Base-by-base conservation (phyloP, 1,284 basidiomycete species). In the Omphalotus olearius region DNA sequence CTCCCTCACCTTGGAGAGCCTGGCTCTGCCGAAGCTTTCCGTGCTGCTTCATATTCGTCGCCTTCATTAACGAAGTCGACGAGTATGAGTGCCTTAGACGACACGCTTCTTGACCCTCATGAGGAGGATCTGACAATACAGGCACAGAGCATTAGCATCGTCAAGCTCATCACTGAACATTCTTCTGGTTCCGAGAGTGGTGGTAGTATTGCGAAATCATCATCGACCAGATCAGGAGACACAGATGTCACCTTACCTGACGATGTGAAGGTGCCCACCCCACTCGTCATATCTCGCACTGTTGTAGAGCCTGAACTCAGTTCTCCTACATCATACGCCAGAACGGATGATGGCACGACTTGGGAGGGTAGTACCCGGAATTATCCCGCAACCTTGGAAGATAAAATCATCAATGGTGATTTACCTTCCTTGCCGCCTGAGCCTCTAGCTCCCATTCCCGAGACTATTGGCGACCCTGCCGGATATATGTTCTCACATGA, bases 401-500 rank as follows among this genome's bases (percentile, higher is more conserved):
- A 81, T 55, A 81, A 81, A 62, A 66, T 83, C 25, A 64, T 76
- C 48, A 68, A 76, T 59, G 81, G 78, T 41, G 74, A 79, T 18
- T 61, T 81, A 9, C 79, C 80, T 9, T 61, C 69, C 35, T 68
- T 78, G 6, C 80, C 79, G n/a, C 61, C 72, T 35, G 72, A 71
- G 43, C 64, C 63, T 42, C 47, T 54, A 2, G 57, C 58, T 11
- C 54, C 65, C 14, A 64, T 69, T 45, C 66, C 69, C 11, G 71
- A 71, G 56, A 70, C 69, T 44, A 57, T 65, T 30, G 64, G 67
- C 47, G 74, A 79, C 56, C 71, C 75, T 14, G 68, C 75, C 35
- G 65, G 74, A 7, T 84, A 80, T 80, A 76, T 80, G 67, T 72
- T 78, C 55, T 76, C 79, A 43, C 82, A 86, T 62, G 88, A 92